Percentiles rank a stretch among this genome's conserved stretches.
Conservation (phyloP, 1,284 basidiomycete genomes). For the Cryptococcus maquisensis region DNA sequence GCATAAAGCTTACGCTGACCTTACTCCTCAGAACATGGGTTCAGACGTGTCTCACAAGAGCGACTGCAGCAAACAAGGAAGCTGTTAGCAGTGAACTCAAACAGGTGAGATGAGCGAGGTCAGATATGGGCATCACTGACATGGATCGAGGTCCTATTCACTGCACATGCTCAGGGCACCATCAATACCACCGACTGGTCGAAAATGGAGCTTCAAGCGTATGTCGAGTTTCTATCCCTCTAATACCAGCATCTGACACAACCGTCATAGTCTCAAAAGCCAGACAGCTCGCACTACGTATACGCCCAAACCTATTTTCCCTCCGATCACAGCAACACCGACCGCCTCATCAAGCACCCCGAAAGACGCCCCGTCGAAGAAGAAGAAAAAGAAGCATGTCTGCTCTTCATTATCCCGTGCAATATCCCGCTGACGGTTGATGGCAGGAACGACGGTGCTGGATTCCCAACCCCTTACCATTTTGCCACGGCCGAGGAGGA, state of each 20-base stretch:
- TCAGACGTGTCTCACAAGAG: conserved; percentile 42
- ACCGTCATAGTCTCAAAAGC: conserved; percentile 27
- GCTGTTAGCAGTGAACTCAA: conserved; percentile 48
- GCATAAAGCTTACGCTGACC: conserved; percentile 5
- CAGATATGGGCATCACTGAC: background rate
- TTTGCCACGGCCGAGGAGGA: conserved; percentile 34
- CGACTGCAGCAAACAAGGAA: conserved; percentile 44
- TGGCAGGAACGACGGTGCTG: conserved; percentile 17
- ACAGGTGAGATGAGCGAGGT: conserved; percentile 25
- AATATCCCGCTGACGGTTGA: background rate
- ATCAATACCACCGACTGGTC: conserved; percentile 47
- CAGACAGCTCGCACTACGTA: conserved; percentile 30
- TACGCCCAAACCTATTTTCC: background rate
- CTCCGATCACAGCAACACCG: background rate
- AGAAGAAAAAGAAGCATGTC: conserved; percentile 40
- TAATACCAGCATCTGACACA: background rate
- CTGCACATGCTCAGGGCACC: conserved; percentile 43
- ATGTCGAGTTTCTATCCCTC: conserved; percentile 8
- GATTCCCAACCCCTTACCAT: conserved; percentile 30
- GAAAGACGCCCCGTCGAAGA: conserved; percentile 16
- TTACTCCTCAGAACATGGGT: conserved; percentile 40
- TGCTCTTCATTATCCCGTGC: background rate
- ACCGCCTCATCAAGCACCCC: background rate
- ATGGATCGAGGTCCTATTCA: conserved; percentile 39
- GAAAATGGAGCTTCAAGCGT: conserved; percentile 44